Evolutionary conservation across 768 basidiomycete genomes (phyloP), one percentile per base, ranked within the genome.

Genomic region (Chalciporus piperatus): DNA sequence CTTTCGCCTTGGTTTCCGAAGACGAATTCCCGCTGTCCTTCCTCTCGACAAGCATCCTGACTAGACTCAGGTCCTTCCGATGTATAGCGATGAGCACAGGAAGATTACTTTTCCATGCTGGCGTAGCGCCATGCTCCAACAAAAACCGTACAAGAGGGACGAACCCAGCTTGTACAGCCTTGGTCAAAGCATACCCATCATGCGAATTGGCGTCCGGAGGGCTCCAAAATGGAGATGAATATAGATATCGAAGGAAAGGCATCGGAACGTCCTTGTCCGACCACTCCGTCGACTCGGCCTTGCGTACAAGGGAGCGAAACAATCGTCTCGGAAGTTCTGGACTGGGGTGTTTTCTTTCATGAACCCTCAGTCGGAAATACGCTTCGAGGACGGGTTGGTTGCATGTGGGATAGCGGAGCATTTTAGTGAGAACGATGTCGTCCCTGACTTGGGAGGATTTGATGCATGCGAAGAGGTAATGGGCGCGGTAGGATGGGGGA

Each of bases 151-250:
- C 74, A 8, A 97, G 79, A 3, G 84, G 82, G 1, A 76, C 48
- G 55, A 85, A 85, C 19, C 73, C 72, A 0, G 79, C 82, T 33
- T 84, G 75, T 1, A 92, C 89, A 2, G 94, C 92, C 57, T 81
- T 84, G 14, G 83, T 83, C 37, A 97, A 81, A 0, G 87, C 85
- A 62, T 94, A 97, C 1, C 94, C 95, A 3, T 80, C 75, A 66
- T 89, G 76, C 8, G 88, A 80, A 65, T 95, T 82, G 12, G 77
- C 62, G 27, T 84, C 72, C 1, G 83, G 78, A 1, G 59, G 50
- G 19, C 76, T 59, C 16, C 77, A 63, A 8, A 62, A 68, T 6
- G 78, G 70, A 38, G 62, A 60, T 20, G 63, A 52, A 59, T 78
- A 83, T 16, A 91, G 71, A 58, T 79, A 79, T 38, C 72, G 77